Base-by-base conservation (phyloP, 2,329 filamentous ascomycete genomes). In the Penicillium italicum region DNA sequence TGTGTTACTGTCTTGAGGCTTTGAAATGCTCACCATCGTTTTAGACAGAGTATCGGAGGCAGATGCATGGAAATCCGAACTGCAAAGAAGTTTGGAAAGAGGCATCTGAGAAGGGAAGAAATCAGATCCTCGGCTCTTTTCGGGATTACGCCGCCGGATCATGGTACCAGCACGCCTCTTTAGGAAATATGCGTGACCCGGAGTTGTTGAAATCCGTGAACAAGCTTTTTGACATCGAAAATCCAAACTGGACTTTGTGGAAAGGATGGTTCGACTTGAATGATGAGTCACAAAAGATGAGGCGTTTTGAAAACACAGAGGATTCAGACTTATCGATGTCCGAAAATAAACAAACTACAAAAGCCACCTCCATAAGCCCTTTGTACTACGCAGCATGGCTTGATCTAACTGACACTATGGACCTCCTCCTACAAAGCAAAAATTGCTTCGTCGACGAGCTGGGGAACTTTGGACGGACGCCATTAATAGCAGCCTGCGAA, bases 341-440 rank as follows among this genome's bases (percentile, higher is more conserved):
- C 16, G 11, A 44, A 22, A 26, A 41, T 2, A 33, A 28, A 26
- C 12, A 24, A 47, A 11, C 7, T 14, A 12, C 9, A 12, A 5
- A 24, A 42, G 10, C 8, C 10, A 38, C 2, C 18, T 12, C 22
- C 20, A 42, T 42, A 24, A 50, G 30, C 22, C 56, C 43, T 9
- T 20, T 58, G 14, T 58, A 44, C 22, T 55, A 55, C n/a, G 52
- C 56, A 22, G 16, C 43, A n/a, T 49, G 28, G 20, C 26, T 58
- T 30, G 43, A 44, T n/a, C 16, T 55, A 3, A 8, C 12, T 6
- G 48, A 55, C 20, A 50, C 31, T 6, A 24, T 41, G 24, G 26
- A 45, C 12, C 30, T 36, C 3, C 31, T 55, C 2, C 6, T 52
- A 7, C 12, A 10, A 2, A 41, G 40, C 3, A 1, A 37, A 7